Base-by-base conservation (phyloP, 768 basidiomycete genomes). In the Baorangia bicolor region DNA sequence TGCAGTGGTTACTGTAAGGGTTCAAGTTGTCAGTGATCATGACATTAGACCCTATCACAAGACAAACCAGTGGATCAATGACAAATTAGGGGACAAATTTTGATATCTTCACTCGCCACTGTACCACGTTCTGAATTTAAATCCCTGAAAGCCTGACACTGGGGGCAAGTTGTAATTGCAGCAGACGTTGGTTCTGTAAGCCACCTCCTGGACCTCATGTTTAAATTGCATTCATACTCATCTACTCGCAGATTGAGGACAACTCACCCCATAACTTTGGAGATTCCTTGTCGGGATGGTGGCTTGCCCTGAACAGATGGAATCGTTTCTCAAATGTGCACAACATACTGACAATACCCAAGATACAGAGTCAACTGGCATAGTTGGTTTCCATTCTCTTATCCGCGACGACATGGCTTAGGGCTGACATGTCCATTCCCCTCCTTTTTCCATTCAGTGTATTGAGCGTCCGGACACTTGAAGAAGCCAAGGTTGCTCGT, bases 271-370 rank as follows among this genome's bases (percentile, higher is more conserved):
- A 96, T 50, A 88, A 90, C 62, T 97, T 95, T 71, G 94, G 97
- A 6, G 97, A 99, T 64, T 87, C 91, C 1, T 81, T 99, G 3
- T 97, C 94, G 4, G 97, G 97, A 28, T 97, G 92, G 87, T 98
- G 93, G 91, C 81, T 98, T 16, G 75, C 98, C 49, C 68, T 98
- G 57, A 98, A 97, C 70, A 78, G 93, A 48, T 98, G 86, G 87
- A 95, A 94, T 66, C 94, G 93, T 0, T 94, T 94, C 68, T 90
- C 90, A 7, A 84, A 79, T 65, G 83, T 86, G 33, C 78, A 82
- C 53, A 84, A 80, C 52, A 82, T 96, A 18, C 94, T 94, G 33
- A 86, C 88, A 13, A 93, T 96, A 63, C 90, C 94, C 13, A 93
- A 96, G 70, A 94, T 97, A 52, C 94, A 96, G 73, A 87, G 88